These are phyloP conservation scores for Vaccinium myrtillus DNA, from an alignment of 148 eudicot species.

Conservation along the genomic window DNA sequence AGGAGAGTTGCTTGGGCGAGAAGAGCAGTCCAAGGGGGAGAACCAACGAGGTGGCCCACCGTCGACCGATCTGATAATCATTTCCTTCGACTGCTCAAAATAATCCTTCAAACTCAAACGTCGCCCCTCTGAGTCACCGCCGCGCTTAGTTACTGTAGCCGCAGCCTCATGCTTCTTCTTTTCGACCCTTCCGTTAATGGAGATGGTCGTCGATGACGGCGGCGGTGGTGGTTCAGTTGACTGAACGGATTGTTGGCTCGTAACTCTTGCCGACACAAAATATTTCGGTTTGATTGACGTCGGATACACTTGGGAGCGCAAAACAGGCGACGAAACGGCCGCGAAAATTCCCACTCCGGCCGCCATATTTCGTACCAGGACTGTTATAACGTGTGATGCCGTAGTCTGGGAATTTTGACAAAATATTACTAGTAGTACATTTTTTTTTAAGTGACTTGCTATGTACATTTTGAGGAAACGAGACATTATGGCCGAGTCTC, in stretches of 20 bases:
- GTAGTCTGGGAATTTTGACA: background rate
- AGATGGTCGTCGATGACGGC: background rate
- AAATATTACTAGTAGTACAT: too few relatives aligned
- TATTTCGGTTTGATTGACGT: background rate
- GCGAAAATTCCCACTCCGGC: background rate
- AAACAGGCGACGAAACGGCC: background rate
- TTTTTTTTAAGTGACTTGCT: too few relatives aligned
- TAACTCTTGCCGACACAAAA: background rate
- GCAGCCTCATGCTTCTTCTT: background rate
- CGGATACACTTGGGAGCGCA: background rate
- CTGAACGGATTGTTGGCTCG: conserved; percentile 2
- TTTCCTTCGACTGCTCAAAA: conserved; percentile 31
- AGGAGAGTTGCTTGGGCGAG: conserved; percentile 29
- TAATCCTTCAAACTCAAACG: conserved; percentile 36
- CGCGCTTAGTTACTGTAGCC: background rate
- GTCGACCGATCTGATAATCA: conserved; percentile 34
- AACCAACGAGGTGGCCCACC: conserved; percentile 56
- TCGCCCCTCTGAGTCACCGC: background rate
- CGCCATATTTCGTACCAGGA: background rate
- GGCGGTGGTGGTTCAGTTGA: background rate
- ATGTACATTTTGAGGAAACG: too few relatives aligned
- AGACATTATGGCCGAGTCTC: too few relatives aligned
- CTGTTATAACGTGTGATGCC: background rate
- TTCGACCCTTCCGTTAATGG: background rate
- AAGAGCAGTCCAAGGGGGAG: conserved; percentile 42